Percentiles rank a stretch among this genome's conserved stretches.
These are phyloP conservation scores for Pseudonitzschia multiseries DNA, from an alignment of 108 stramenopile genomes.

Conservation along the genomic window DNA sequence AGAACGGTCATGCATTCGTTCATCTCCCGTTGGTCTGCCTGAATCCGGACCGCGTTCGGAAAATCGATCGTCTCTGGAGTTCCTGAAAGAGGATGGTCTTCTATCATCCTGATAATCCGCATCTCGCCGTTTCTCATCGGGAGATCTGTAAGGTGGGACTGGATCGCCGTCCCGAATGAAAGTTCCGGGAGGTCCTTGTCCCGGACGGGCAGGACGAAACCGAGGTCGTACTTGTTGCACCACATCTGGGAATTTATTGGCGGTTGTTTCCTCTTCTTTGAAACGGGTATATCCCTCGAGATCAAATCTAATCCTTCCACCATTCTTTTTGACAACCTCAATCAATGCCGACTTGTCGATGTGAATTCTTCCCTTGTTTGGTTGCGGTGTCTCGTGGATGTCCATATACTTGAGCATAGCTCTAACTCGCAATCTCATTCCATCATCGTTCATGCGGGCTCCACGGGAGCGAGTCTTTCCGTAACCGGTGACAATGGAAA, in stretches of 20 bases:
- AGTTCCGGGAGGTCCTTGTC: slow-evolving; percentile 42
- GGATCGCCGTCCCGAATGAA: slow-evolving; percentile 44
- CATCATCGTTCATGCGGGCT: slow-evolving; percentile 73
- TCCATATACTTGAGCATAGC: slow-evolving; percentile 87
- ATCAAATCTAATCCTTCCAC: slow-evolving; percentile 78
- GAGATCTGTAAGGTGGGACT: slow-evolving; percentile 37
- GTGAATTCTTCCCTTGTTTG: slow-evolving; percentile 81
- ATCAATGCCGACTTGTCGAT: slow-evolving; percentile 69
- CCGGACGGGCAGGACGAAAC: slow-evolving; percentile 42
- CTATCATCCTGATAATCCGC: not conserved
- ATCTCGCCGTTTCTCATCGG: slow-evolving; percentile 37
- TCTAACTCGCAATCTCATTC: slow-evolving; percentile 80
- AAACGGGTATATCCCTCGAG: slow-evolving; percentile 54
- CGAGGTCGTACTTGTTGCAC: slow-evolving; percentile 71
- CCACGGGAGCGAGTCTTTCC: slow-evolving; percentile 81
- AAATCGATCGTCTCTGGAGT: slow-evolving; percentile 7
- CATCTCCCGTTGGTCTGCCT: slow-evolving; percentile 2
- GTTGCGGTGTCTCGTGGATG: slow-evolving; percentile 66
- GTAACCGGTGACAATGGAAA: slow-evolving; percentile 90
- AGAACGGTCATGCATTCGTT: slow-evolving; percentile 15
- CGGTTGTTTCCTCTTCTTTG: slow-evolving; percentile 55
- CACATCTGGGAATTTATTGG: slow-evolving; percentile 59
- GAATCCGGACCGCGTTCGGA: slow-evolving; percentile 5
- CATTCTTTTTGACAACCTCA: slow-evolving; percentile 59
- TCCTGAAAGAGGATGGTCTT: not conserved